A percentile compares a stretch with the other conserved stretches of the same genome.
These are phyloP conservation scores for Penicillium macrosclerotiorum DNA, from an alignment of 495 filamentous ascomycete species.

Conservation along the genomic window DNA sequence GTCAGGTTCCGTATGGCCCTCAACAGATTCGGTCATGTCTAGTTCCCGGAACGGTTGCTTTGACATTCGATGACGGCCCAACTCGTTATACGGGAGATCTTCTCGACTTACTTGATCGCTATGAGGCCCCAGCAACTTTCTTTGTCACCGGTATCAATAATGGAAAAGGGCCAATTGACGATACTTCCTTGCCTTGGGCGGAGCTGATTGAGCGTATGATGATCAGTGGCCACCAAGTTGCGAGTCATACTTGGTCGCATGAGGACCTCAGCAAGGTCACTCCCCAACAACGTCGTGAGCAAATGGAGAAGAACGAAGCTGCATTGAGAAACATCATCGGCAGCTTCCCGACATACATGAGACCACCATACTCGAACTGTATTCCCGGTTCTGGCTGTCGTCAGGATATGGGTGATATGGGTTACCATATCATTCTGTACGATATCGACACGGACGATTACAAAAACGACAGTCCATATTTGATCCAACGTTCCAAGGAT, in stretches of 20 bases:
- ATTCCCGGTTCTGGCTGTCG: constrained; percentile 54
- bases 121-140: constrained; percentile 71
- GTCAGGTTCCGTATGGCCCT: constrained; percentile 58
- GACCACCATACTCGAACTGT: constrained; percentile 78
- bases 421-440: constrained; percentile 75
- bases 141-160: constrained; percentile 76
- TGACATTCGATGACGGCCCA: constrained; percentile 81
- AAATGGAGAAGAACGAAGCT: constrained; percentile 78
- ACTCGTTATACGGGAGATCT: constrained; percentile 66
- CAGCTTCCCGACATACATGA: constrained; percentile 82
- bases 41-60: constrained; percentile 60
- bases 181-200: constrained; percentile 53
- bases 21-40: constrained; percentile 65
- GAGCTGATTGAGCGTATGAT: constrained; percentile 67
- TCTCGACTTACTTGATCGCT: constrained; percentile 64
- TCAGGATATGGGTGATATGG: constrained; percentile 58
- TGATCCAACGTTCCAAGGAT: constrained; percentile 71
- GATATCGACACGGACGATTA: constrained; percentile 82
- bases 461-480: constrained; percentile 53
- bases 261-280: constrained; percentile 63
- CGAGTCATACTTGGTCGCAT: constrained; percentile 85
- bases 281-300: constrained; percentile 54
- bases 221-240: constrained; percentile 74
- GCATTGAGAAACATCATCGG: constrained; percentile 77
- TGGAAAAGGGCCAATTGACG: constrained; percentile 70